These are phyloP conservation scores for Monosporascus sp. DNA, from an alignment of 2,329 filamentous ascomycete genomes.

Conservation along the genomic window DNA sequence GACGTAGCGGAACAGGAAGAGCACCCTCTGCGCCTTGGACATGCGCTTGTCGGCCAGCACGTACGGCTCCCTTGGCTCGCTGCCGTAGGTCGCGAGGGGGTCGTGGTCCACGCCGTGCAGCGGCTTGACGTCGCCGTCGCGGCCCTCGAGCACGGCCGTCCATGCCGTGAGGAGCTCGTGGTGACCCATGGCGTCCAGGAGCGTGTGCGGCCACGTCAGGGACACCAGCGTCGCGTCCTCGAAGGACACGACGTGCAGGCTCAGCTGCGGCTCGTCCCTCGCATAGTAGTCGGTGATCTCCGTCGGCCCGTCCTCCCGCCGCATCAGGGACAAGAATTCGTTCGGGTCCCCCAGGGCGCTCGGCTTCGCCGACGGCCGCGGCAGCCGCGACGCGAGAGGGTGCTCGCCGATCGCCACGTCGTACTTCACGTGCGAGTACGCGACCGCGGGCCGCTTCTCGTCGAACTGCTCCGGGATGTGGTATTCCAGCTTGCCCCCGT, in stretches of 20 bases:
- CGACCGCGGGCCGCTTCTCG: slow-evolving; percentile 35
- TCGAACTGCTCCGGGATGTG: slow-evolving; percentile 35
- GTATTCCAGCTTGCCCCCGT: slow-evolving; percentile 29
- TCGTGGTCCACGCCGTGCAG: slow-evolving; percentile 32
- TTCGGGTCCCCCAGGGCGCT: slow-evolving; percentile 23
- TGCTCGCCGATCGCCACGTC: slow-evolving; percentile 36
- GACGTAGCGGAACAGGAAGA: slow-evolving; percentile 4
- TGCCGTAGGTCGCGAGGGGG: slow-evolving; percentile 20
- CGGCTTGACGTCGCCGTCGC: slow-evolving; percentile 34
- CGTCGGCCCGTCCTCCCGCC: slow-evolving; percentile 18
- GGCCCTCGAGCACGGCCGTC: slow-evolving; percentile 39
- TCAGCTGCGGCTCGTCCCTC: slow-evolving; percentile 39
- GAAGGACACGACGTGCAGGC: slow-evolving; percentile 44
- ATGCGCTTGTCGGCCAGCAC: not conserved
- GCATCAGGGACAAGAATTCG: slow-evolving; percentile 21
- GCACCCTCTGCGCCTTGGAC: slow-evolving; percentile 4
- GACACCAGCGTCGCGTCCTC: slow-evolving; percentile 44
- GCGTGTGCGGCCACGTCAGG: slow-evolving; percentile 41
- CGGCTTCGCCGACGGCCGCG: slow-evolving; percentile 24
- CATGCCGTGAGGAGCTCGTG: slow-evolving; percentile 39
- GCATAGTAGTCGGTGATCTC: slow-evolving; percentile 35
- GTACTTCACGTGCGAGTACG: slow-evolving; percentile 33
- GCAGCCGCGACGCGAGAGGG: slow-evolving; percentile 32
- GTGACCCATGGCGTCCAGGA: slow-evolving; percentile 42
- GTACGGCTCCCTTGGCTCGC: slow-evolving; percentile 2